Conservation (phyloP, 805 yeast genomes). For the Kazachstania taianensis region DNA sequence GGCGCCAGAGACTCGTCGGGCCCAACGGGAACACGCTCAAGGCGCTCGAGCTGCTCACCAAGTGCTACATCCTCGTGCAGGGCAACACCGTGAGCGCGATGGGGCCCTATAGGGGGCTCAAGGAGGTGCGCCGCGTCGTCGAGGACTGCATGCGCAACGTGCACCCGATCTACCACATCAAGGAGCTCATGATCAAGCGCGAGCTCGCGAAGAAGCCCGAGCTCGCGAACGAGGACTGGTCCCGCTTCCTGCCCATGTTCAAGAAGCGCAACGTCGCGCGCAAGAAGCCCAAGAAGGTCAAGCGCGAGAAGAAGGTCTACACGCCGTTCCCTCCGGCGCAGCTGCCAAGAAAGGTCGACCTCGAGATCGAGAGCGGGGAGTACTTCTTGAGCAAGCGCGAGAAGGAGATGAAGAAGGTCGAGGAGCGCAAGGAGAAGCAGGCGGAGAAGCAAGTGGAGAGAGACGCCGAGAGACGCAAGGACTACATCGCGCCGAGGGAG, state of each 20-base stretch:
- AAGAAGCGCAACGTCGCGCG: constrained; percentile 94
- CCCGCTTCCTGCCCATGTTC: constrained; percentile 89
- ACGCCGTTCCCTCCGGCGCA: constrained; percentile 99
- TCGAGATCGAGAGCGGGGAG: constrained; percentile 97
- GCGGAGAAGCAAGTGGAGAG: constrained; percentile 55
- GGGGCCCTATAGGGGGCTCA: constrained; percentile 93
- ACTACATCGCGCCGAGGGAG: constrained; percentile 82
- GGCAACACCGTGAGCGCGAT: constrained; percentile 94
- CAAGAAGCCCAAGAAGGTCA: constrained; percentile 67
- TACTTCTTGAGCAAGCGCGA: constrained; percentile 85
- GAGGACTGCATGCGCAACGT: constrained; percentile 96
- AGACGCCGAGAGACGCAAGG: constrained; percentile 63
- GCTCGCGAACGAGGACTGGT: constrained; percentile 92
- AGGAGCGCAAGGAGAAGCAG: constrained; percentile 72
- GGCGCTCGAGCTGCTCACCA: constrained; percentile 89
- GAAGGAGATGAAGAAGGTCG: constrained; percentile 58
- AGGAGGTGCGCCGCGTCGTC: constrained; percentile 84
- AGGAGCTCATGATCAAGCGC: constrained; percentile 94
- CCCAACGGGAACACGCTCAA: constrained; percentile 95
- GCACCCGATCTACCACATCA: constrained; percentile 96
- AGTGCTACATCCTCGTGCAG: constrained; percentile 91
- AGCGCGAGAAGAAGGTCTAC: constrained; percentile 60
- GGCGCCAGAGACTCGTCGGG: constrained; percentile 93
- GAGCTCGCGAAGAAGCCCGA: constrained; percentile 94
- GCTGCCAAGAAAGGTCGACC: constrained; percentile 91